Conservation (phyloP, 352 stramenopile genomes). For the Elongisporangium anandrum region DNA sequence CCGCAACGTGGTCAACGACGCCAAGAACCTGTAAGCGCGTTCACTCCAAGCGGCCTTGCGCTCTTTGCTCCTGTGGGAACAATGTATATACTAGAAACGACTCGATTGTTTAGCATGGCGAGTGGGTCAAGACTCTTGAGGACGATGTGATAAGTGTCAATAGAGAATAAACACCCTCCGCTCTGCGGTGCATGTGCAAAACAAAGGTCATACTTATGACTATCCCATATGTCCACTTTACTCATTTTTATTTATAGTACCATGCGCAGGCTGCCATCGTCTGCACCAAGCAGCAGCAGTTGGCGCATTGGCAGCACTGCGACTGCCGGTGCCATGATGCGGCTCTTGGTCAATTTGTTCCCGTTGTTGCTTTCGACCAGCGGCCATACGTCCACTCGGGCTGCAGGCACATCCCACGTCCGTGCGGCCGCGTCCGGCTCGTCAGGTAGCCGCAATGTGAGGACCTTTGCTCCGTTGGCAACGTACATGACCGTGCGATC, state of each 20-base stretch:
- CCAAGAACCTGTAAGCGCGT: constrained; percentile 41
- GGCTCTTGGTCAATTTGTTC: constrained; percentile 43
- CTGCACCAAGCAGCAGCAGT: constrained; percentile 49
- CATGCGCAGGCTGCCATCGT: constrained; percentile 60
- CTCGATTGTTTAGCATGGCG: not conserved
- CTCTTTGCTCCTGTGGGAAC: not conserved
- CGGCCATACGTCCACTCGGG: constrained; percentile 46
- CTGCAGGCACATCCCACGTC: constrained; percentile 3
- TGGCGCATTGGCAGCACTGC: constrained; percentile 55
- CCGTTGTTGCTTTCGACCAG: constrained; percentile 29
- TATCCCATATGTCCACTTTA: not conserved
- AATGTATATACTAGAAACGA: constrained; percentile 1
- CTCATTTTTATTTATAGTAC: constrained; percentile 14
- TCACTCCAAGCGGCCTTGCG: not conserved
- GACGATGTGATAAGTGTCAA: not conserved
- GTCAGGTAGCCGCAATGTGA: constrained; percentile 30
- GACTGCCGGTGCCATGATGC: constrained; percentile 29
- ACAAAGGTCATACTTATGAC: not conserved
- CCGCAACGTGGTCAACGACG: constrained; percentile 80
- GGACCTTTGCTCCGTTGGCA: constrained; percentile 28
- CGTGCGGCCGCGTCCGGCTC: constrained; percentile 19
- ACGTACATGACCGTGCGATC: constrained; percentile 47
- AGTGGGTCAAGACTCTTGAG: not conserved
- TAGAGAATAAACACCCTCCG: not conserved
- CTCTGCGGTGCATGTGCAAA: not conserved